These are phyloP conservation scores for Fraxinus dipetala DNA, from an alignment of 305 asterid genomes.

Conservation along the genomic window DNA sequence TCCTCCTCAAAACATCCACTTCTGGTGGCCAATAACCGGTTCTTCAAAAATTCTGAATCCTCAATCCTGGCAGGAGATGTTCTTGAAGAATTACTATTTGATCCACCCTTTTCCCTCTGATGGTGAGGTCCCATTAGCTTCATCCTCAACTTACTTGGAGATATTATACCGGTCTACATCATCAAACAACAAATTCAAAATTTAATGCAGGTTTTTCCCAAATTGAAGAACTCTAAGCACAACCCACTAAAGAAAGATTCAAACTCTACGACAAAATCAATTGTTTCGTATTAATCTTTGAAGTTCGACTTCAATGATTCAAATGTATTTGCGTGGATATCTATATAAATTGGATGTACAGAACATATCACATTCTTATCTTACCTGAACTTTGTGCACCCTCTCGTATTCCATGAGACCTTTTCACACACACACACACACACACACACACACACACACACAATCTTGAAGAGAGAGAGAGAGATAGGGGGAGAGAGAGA, in stretches of 20 bases:
- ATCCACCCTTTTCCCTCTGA: constrained; percentile 73
- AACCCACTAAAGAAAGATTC: constrained; percentile 15
- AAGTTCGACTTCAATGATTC: too few relatives aligned
- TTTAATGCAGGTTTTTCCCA: not conserved
- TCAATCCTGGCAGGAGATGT: constrained; percentile 81
- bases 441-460: not conserved
- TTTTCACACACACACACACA: not conserved
- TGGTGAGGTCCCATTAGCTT: constrained; percentile 63
- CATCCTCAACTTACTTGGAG: constrained; percentile 94
- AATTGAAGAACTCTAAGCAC: constrained; percentile 17
- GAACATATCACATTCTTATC: not conserved
- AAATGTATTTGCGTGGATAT: not conserved
- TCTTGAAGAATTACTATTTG: constrained; percentile 80
- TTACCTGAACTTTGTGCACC: constrained; percentile 7
- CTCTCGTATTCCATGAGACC: not conserved
- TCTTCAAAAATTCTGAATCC: constrained; percentile 74
- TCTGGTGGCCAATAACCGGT: constrained; percentile 64
- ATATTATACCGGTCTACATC: constrained; percentile 72
- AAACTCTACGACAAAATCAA: not conserved
- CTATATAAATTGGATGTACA: not conserved
- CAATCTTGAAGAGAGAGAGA: not conserved
- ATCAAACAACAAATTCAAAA: not conserved
- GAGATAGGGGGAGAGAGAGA: not conserved
- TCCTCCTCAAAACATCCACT: constrained; percentile 56
- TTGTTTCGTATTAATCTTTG: not conserved